Conservation (phyloP, 768 basidiomycete species). For the Sistotremastrum suecicum region DNA sequence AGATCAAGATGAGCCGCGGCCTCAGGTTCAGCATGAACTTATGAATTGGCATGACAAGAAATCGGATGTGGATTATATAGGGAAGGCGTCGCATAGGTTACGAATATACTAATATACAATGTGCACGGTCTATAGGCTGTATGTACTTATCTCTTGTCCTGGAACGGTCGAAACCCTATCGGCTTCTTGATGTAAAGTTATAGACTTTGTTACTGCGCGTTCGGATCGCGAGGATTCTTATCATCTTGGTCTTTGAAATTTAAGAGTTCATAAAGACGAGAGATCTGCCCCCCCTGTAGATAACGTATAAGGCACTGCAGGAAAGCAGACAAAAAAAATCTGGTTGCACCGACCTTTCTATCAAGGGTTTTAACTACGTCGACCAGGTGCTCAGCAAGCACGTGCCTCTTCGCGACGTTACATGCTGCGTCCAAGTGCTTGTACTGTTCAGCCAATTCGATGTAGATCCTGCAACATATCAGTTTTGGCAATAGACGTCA, state of each 20-base stretch:
- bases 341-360: constrained; percentile 48
- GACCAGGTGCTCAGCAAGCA: constrained; percentile 76
- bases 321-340: neutral
- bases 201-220: no score
- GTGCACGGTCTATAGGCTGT: no score
- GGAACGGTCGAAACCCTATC: no score
- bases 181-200: no score
- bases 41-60: no score
- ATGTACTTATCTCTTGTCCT: no score
- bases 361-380: constrained; percentile 90
- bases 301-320: neutral
- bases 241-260: constrained; percentile 49
- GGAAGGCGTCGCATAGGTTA: no score
- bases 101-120: no score
- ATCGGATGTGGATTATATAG: no score
- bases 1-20: no score
- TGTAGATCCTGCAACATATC: constrained; percentile 52
- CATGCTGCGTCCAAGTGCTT: constrained; percentile 76
- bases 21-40: no score
- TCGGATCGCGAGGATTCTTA: no score
- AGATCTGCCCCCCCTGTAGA: constrained; percentile 83
- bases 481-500: constrained; percentile 2
- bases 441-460: constrained; percentile 87
- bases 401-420: constrained; percentile 66
- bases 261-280: constrained; percentile 76